Evolutionary conservation across 805 yeast genomes (phyloP).

Genomic region (Blastobotrys parvus): DNA sequence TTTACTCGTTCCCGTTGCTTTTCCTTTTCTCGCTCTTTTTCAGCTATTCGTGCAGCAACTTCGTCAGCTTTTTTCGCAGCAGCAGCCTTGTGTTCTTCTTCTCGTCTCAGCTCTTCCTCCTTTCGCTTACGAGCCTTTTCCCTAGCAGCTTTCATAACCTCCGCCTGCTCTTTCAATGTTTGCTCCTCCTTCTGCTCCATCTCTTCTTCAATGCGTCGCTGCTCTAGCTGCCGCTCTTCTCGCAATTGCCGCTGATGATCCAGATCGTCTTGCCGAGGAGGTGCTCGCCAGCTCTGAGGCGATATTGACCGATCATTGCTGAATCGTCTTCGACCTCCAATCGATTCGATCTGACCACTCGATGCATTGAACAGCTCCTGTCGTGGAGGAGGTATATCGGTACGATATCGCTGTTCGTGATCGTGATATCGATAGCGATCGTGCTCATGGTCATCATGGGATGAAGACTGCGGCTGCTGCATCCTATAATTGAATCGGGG

Average conservation of each 20-base stretch:
- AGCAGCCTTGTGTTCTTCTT: conserved; percentile 23
- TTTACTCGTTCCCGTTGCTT: conserved; percentile 3
- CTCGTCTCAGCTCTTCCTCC: conserved; percentile 26
- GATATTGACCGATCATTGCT: conserved; percentile 2
- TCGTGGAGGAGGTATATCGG: conserved; percentile 16
- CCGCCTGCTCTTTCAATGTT: conserved; percentile 24
- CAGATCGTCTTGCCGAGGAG: not conserved
- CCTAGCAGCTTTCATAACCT: conserved; percentile 26
- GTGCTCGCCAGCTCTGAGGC: conserved; percentile 1
- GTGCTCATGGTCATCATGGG: not conserved
- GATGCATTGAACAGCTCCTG: conserved; percentile 21
- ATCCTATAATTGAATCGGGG: conserved; percentile 8
- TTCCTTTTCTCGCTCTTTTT: conserved; percentile 2
- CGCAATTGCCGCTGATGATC: not conserved
- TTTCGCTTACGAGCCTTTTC: conserved; percentile 29
- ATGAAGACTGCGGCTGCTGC: not conserved
- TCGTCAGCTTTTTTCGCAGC: conserved; percentile 26
- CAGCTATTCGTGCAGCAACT: conserved; percentile 16
- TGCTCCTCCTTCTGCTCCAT: conserved; percentile 8
- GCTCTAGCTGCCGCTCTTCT: conserved; percentile 1
- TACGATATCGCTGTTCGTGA: conserved; percentile 16
- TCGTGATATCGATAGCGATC: conserved; percentile 19
- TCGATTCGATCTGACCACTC: conserved; percentile 19
- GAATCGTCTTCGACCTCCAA: conserved; percentile 3
- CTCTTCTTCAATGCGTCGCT: not conserved